These are phyloP conservation scores for Reutealis trisperma DNA, from an alignment of 345 rosid species.

Conservation along the genomic window DNA sequence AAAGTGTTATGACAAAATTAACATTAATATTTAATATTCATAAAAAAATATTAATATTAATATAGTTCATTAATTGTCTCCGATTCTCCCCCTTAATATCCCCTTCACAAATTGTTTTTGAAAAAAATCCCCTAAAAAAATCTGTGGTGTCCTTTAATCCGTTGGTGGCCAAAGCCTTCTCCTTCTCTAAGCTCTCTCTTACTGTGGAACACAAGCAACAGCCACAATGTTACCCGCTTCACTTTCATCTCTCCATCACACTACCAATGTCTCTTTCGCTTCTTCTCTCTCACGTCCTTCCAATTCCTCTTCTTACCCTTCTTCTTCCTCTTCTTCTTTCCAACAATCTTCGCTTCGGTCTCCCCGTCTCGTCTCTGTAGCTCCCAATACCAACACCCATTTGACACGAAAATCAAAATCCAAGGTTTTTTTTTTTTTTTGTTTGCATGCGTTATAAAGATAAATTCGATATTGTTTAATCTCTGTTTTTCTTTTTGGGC, in stretches of 20 bases:
- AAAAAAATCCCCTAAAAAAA: background rate
- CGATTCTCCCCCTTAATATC: no score
- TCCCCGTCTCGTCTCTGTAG: conserved; percentile 32
- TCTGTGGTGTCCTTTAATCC: conserved; percentile 43
- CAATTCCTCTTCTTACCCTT: conserved; percentile 33
- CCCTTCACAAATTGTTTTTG: no score
- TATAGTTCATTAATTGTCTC: no score
- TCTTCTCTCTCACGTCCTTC: conserved; percentile 1
- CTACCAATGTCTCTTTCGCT: conserved; percentile 24
- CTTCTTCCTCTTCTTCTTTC: conserved; percentile 31
- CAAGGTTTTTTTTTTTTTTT: conserved; percentile 28
- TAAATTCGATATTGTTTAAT: background rate
- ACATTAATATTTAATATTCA: no score
- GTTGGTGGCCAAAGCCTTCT: background rate
- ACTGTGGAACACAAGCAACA: background rate
- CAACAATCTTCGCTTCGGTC: conserved; percentile 18
- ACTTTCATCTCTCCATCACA: conserved; percentile 28
- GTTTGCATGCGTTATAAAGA: background rate
- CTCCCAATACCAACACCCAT: conserved; percentile 24
- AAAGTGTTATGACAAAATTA: no score
- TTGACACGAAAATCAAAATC: conserved; percentile 24
- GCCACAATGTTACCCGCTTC: conserved; percentile 35
- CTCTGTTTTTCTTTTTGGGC: conserved; percentile 3
- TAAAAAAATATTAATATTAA: no score
- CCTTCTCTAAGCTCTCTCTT: background rate